Evolutionary conservation across 306 rosid genomes (phyloP).

Genomic region (Parietaria judaica): DNA sequence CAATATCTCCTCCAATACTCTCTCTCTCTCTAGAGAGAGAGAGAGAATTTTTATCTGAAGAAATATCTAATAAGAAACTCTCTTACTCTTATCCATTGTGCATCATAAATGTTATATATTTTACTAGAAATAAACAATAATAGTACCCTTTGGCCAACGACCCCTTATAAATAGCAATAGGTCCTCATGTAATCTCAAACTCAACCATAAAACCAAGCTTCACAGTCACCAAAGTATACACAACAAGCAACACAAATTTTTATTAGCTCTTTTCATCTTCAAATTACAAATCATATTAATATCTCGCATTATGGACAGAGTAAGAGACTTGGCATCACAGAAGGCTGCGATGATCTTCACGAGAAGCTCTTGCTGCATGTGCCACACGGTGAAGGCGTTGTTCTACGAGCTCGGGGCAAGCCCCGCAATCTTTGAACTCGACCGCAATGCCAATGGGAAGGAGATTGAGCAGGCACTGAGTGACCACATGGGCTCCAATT

Average conservation of each 20-base stretch:
- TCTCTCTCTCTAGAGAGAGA: slow-evolving; percentile 19
- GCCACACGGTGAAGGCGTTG: slow-evolving; percentile 82
- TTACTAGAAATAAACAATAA: slow-evolving; percentile 21
- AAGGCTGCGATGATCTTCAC: slow-evolving; percentile 93
- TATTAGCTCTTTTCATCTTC: no score
- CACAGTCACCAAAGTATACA: slow-evolving; percentile 1
- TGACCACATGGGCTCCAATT: slow-evolving; percentile 63
- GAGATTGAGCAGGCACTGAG: slow-evolving; percentile 81
- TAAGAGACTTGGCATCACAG: slow-evolving; percentile 79
- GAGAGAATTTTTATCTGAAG: slow-evolving; percentile 56
- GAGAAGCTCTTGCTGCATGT: slow-evolving; percentile 91
- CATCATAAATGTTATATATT: slow-evolving; percentile 12
- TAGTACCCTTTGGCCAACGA: slow-evolving; percentile 19
- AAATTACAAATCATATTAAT: background rate
- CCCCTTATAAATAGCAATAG: slow-evolving; percentile 56
- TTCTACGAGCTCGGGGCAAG: slow-evolving; percentile 94
- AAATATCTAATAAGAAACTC: slow-evolving; percentile 56
- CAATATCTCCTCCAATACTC: slow-evolving; percentile 5
- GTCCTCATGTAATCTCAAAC: slow-evolving; percentile 27
- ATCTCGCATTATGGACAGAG: slow-evolving; percentile 52
- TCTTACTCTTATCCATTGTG: slow-evolving; percentile 42
- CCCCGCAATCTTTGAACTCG: slow-evolving; percentile 88
- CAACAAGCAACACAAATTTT: slow-evolving; percentile 8
- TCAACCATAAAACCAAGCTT: slow-evolving; percentile 29
- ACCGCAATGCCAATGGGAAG: slow-evolving; percentile 59